Conservation (phyloP, 208 protist species). For the Crithidia bombi region DNA sequence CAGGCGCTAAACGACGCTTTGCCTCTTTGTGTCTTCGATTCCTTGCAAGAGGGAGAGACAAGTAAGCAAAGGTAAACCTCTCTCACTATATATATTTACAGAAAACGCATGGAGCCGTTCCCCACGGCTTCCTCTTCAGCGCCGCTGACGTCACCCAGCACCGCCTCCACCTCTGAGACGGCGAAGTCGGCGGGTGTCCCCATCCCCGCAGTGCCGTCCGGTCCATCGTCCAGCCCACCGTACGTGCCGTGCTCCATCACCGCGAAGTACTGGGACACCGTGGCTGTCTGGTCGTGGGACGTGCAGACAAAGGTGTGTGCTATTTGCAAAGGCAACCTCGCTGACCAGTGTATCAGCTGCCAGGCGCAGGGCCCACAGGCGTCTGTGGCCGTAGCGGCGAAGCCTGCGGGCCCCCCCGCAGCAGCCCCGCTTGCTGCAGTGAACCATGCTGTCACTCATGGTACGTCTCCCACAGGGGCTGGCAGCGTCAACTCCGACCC, state of each 20-base stretch:
- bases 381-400: background rate
- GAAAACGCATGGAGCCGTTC: background rate
- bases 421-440: background rate
- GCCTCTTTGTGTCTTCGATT: no score
- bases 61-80: no score
- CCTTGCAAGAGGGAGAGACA: no score
- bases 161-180: background rate
- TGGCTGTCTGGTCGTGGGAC: constrained; percentile 97
- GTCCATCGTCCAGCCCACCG: background rate
- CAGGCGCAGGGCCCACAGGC: constrained; percentile 59
- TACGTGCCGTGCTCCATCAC: constrained; percentile 36
- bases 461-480: background rate
- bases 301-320: constrained; percentile 96
- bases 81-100: background rate
- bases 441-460: background rate
- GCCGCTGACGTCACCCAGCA: background rate
- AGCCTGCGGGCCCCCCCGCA: background rate
- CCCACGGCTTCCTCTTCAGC: background rate
- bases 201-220: background rate
- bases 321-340: constrained; percentile 97
- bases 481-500: no score
- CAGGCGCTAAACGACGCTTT: no score
- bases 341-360: constrained; percentile 97
- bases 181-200: background rate
- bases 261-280: constrained; percentile 96